phyloP scores from a whole-genome alignment of 805 yeast species.

The Candida ponderosae region DNA sequence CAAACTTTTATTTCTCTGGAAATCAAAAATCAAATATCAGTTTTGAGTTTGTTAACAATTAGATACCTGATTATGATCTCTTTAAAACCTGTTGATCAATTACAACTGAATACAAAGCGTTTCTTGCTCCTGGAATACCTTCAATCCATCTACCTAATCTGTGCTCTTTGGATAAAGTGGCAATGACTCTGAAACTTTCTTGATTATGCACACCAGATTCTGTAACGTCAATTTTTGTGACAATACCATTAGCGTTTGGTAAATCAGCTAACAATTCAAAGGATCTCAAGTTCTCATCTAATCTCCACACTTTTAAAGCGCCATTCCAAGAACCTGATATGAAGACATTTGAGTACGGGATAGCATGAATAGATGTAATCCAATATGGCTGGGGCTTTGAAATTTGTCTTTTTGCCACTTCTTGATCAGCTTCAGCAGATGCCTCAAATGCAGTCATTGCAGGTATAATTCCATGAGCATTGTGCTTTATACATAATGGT shows the following conservation, averaged over 20 bases:
- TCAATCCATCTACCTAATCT: slow-evolving; percentile 82
- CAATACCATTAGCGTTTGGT: slow-evolving; percentile 58
- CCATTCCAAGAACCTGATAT: slow-evolving; percentile 90
- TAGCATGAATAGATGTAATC: slow-evolving; percentile 74
- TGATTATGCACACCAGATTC: slow-evolving; percentile 45
- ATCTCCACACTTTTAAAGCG: slow-evolving; percentile 65
- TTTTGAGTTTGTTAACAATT: background rate
- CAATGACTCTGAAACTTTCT: slow-evolving; percentile 48
- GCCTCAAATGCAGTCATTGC: slow-evolving; percentile 40
- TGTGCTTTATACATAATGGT: slow-evolving; percentile 61
- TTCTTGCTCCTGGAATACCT: slow-evolving; percentile 57
- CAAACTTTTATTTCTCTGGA: slow-evolving; percentile 1
- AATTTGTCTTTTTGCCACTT: slow-evolving; percentile 37
- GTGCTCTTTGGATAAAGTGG: slow-evolving; percentile 76
- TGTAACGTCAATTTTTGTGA: slow-evolving; percentile 52
- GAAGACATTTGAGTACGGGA: slow-evolving; percentile 81
- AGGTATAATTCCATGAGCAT: slow-evolving; percentile 70
- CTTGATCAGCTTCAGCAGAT: slow-evolving; percentile 39
- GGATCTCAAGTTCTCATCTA: slow-evolving; percentile 54
- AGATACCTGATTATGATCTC: slow-evolving; percentile 2
- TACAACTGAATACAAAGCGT: slow-evolving; percentile 56
- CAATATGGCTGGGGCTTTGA: slow-evolving; percentile 75
- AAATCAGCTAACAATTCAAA: slow-evolving; percentile 53
- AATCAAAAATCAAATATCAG: no score
- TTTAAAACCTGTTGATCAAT: slow-evolving; percentile 30